Base-by-base conservation (phyloP, 306 rosid genomes). In the Trichosanthes truncata region DNA sequence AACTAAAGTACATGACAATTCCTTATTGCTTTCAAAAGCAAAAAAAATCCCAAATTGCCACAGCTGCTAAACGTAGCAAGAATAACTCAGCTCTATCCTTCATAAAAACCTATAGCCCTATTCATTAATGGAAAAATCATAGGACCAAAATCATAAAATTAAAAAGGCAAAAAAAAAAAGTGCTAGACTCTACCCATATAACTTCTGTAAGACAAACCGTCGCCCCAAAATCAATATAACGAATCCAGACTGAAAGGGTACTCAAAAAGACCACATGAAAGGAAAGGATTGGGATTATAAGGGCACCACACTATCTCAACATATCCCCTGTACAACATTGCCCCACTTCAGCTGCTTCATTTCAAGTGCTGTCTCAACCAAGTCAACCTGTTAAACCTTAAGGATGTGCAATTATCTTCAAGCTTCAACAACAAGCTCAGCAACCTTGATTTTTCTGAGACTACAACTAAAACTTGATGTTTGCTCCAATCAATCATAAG, bases 321-420 rank as follows among this genome's bases (percentile, higher is more conserved):
- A 85, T 87, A 84, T 87, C 84, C 89, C 79, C 97, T 92, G 96
- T 91, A 96, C 98, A 93, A 84, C 85, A 81, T 66, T 67, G 59
- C 17, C 76, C 66, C 77, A 63, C 84, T 56, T 75, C 79, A 76
- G 84, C 81, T 60, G 83, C 82, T 82, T 77, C 83, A 80, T 85
- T 79, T 83, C 80, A 83, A 76, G 53, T 46, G 78, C 82, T 83
- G 80, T 82, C 82, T 63, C 80, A 33, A 84, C 81, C 83, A 83
- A 65, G 20, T 14, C 79, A 35, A 77, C 29, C 68, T 77, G 80
- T 79, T 79, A 82, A 84, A 80, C 74, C 82, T 49, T 38, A 80
- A 81, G 79, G 84, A 80, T 81, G 83, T 68, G 84, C 77, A 73
- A 20, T 74, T 82, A 80, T 59, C 85, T 84, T 83, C 90, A 82